These are phyloP conservation scores for Tuber borchii DNA, from an alignment of 495 filamentous ascomycete genomes.

Conservation along the genomic window DNA sequence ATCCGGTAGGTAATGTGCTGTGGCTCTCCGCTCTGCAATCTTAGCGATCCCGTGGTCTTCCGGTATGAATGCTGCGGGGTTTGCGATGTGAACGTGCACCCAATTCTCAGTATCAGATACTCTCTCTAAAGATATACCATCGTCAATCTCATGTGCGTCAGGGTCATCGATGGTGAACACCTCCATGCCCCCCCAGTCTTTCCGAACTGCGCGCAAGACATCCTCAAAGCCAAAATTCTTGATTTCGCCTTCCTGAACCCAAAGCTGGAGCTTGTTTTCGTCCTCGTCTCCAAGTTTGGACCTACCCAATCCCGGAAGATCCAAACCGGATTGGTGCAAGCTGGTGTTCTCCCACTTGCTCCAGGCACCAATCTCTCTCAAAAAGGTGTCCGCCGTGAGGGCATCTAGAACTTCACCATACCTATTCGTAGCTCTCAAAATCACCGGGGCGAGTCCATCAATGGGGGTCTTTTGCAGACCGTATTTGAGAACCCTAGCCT, in stretches of 20 bases:
- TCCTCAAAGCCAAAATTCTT: slow-evolving; percentile 45
- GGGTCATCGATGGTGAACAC: slow-evolving; percentile 80
- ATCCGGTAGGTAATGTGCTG: slow-evolving; percentile 71
- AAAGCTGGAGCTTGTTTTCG: slow-evolving; percentile 36
- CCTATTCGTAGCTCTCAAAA: slow-evolving; percentile 64
- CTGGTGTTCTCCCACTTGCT: slow-evolving; percentile 70
- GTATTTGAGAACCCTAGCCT: slow-evolving; percentile 57
- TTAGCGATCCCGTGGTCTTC: slow-evolving; percentile 54
- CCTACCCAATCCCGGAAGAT: slow-evolving; percentile 53
- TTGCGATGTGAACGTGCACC: slow-evolving; percentile 88
- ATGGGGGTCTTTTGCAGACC: slow-evolving; percentile 49
- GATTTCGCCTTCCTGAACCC: slow-evolving; percentile 33
- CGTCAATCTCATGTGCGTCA: slow-evolving; percentile 72
- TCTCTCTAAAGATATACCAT: slow-evolving; percentile 73
- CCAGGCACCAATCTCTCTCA: slow-evolving; percentile 81
- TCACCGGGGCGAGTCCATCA: slow-evolving; percentile 58
- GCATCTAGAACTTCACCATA: slow-evolving; percentile 58
- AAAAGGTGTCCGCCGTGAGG: slow-evolving; percentile 58
- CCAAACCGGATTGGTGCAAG: slow-evolving; percentile 57
- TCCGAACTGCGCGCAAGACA: slow-evolving; percentile 56
- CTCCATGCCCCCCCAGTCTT: slow-evolving; percentile 61
- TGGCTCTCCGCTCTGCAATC: slow-evolving; percentile 57
- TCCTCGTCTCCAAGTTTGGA: slow-evolving; percentile 43
- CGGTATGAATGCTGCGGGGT: slow-evolving; percentile 75
- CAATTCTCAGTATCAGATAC: slow-evolving; percentile 60